Base-by-base conservation (phyloP, 2,329 filamentous ascomycete genomes). In the Cercospora janseana region DNA sequence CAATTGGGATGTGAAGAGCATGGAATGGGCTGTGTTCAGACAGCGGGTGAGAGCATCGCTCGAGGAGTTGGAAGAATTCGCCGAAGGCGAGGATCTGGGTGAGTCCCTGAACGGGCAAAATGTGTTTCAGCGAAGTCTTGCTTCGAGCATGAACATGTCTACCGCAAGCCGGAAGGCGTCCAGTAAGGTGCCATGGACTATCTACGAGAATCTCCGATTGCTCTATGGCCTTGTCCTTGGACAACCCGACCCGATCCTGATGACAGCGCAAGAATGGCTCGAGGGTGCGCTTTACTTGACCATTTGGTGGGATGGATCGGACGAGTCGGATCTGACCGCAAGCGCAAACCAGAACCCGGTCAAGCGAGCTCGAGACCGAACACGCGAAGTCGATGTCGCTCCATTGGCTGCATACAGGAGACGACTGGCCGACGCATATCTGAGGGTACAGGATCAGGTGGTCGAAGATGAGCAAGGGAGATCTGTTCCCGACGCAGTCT, bases 301-400 rank as follows among this genome's bases (percentile, higher is more conserved):
- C 24, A 84, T 87, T 4, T 97, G 92, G 92, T 95, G 91, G 90
- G 86, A 95, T 64, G 88, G 93, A 54, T 80, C 81, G n/a, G 80
- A 83, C 52, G 78, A 83, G 7, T 71, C 74, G 1, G 58, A 70
- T 21, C 57, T 67, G 1, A 63, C 69, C 28, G 71, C 68, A 44
- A 75, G 69, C 56, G 66, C 77, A 24, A 75, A 70, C 51, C 70
- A 73, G 47, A 72, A 70, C 27, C 70, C 71, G 9, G 54, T 73
- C 44, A 55, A 32, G 18, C 29, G 37, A 28, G 54, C 6, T 53
- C 51, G 38, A 67, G 65, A 52, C 66, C 61, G 38, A 65, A 69
- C 72, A 16, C 70, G 76, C 12, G 61, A 69, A 8, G 75, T 78
- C 12, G 73, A 79, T 51, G 69, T 76, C 9, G 74, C 77, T 15